A percentile compares a stretch with the other conserved stretches of the same genome.
Conservation (phyloP, 2,329 filamentous ascomycete genomes). For the Arthroderma sp. region DNA sequence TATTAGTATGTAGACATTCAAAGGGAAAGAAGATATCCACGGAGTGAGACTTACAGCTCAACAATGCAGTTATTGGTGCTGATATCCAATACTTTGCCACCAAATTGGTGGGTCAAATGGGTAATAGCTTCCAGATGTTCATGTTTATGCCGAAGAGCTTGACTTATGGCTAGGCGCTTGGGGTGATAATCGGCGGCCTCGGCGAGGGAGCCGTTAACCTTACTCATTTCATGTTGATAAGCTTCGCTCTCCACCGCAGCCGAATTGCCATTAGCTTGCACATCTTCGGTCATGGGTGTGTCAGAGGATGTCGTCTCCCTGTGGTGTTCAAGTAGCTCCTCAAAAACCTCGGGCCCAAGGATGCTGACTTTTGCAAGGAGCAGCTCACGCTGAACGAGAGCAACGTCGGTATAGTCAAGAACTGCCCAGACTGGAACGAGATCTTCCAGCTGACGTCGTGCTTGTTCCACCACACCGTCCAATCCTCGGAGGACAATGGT, state of each 20-base stretch:
- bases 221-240: slow-evolving; percentile 27
- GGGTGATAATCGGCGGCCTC: slow-evolving; percentile 65
- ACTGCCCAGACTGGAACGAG: slow-evolving; percentile 97
- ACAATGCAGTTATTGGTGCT: slow-evolving; percentile 98
- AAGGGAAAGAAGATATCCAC: not conserved
- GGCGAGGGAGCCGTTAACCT: slow-evolving; percentile 18
- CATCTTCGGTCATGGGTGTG: slow-evolving; percentile 23
- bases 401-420: slow-evolving; percentile 83
- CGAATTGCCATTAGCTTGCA: slow-evolving; percentile 9
- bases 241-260: slow-evolving; percentile 8
- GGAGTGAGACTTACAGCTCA: slow-evolving; percentile 57
- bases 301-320: slow-evolving; percentile 53
- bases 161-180: slow-evolving; percentile 66
- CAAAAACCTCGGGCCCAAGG: slow-evolving; percentile 92
- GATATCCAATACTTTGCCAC: slow-evolving; percentile 93
- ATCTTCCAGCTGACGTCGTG: slow-evolving; percentile 86
- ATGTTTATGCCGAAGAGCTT: slow-evolving; percentile 91
- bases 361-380: slow-evolving; percentile 94
- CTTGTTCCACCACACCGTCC: slow-evolving; percentile 83
- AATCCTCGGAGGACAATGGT: slow-evolving; percentile 94
- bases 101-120: slow-evolving; percentile 92
- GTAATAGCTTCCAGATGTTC: slow-evolving; percentile 95
- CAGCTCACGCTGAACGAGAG: slow-evolving; percentile 89
- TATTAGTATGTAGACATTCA: not conserved
- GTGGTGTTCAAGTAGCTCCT: slow-evolving; percentile 90